Evolutionary conservation across 2,329 filamentous ascomycete genomes (phyloP).

Genomic region (Trichoderma koningiopsis): DNA sequence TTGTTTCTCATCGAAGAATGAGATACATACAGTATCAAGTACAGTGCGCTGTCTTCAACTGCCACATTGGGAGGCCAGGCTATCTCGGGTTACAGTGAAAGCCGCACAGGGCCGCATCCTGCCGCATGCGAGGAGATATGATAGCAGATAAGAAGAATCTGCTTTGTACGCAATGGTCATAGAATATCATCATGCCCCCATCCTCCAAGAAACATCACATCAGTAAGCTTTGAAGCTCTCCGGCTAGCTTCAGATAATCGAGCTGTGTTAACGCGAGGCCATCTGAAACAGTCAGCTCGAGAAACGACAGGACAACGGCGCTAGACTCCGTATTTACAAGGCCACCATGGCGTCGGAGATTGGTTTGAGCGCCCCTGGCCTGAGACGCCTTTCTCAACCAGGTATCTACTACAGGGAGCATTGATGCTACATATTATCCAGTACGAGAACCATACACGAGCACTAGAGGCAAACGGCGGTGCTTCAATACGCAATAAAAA

Average conservation of each 20-base stretch:
- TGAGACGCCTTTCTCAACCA: conserved; percentile 2
- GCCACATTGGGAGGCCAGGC: conserved; percentile 5
- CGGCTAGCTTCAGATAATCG: background rate
- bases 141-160: conserved; percentile 18
- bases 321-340: background rate
- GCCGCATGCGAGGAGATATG: background rate
- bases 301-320: background rate
- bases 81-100: conserved; percentile 1
- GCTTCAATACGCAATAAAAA: background rate
- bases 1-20: fast-evolving
- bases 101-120: conserved; percentile 17
- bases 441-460: background rate
- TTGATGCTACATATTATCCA: background rate
- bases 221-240: background rate
- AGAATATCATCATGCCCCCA: background rate
- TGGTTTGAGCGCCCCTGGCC: conserved; percentile 14
- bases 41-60: background rate
- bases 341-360: conserved; percentile 18
- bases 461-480: background rate
- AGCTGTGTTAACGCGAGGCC: background rate
- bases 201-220: background rate
- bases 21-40: conserved; percentile 7
- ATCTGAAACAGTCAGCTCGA: background rate
- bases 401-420: background rate
- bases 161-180: background rate